These are phyloP conservation scores for Taxawa tesnikishii DNA, from an alignment of 2,329 filamentous ascomycete species.

Conservation along the genomic window DNA sequence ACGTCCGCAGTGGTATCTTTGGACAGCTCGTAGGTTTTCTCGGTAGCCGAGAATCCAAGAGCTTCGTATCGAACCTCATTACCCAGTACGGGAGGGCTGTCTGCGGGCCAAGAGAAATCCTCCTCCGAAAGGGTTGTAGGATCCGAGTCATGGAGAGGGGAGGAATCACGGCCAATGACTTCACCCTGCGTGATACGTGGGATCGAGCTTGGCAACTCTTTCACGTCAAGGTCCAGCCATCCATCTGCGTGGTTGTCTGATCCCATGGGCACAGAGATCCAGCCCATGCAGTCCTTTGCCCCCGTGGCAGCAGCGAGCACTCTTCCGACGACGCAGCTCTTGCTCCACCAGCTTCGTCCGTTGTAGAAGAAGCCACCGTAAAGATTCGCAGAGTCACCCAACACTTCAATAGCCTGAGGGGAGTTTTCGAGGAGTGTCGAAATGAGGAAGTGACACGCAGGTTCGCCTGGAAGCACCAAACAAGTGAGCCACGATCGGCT, in stretches of 20 bases:
- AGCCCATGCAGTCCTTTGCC: constrained; percentile 41
- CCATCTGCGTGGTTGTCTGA: constrained; percentile 23
- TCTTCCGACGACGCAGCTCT: constrained; percentile 40
- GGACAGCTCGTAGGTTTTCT: neutral
- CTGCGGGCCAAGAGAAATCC: constrained; percentile 26
- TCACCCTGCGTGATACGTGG: constrained; percentile 25
- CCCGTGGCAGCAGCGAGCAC: constrained; percentile 35
- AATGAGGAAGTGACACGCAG: constrained; percentile 42
- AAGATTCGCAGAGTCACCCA: constrained; percentile 40
- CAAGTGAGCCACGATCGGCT: constrained; percentile 44
- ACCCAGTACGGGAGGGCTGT: constrained; percentile 16
- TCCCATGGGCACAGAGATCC: constrained; percentile 34
- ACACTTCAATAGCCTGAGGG: constrained; percentile 29
- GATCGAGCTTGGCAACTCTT: constrained; percentile 14
- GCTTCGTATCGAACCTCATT: constrained; percentile 15
- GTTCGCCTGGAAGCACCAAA: constrained; percentile 41
- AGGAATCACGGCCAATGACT: constrained; percentile 21
- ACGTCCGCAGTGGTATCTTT: constrained; percentile 1
- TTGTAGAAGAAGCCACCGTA: constrained; percentile 43
- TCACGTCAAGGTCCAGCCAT: constrained; percentile 37
- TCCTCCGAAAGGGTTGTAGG: constrained; percentile 13
- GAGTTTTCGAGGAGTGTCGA: constrained; percentile 45
- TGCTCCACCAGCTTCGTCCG: constrained; percentile 44
- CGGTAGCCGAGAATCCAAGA: constrained; percentile 9
- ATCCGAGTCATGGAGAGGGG: constrained; percentile 13